Base-by-base conservation (phyloP, 1,284 basidiomycete genomes). In the Cryptococcus wingfieldii region DNA sequence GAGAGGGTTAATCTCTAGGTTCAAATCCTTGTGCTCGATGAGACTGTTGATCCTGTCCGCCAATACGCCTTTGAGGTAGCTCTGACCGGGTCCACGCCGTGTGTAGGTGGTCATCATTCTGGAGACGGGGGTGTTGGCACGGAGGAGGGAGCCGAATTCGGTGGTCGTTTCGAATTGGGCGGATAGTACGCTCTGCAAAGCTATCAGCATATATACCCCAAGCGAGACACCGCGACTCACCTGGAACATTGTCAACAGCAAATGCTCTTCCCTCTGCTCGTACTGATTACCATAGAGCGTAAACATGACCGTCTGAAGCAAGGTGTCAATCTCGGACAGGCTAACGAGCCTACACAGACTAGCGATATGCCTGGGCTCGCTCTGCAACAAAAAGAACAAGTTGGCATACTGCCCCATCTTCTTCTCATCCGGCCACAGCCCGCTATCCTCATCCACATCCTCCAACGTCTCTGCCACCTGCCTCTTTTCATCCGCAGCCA, bases 61-160 rank as follows among this genome's bases (percentile, higher is more conserved):
- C 50, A 99, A 82, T 37, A 98, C 93, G 63, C 88, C 87, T 80
- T 98, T 98, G 64, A 99, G 84, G 76, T 98, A 99, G 68, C 89
- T 90, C 77, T 98, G 95, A 63, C 95, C 95, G 0, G 96, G 95
- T 50, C 94, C 95, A 62, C 96, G 87, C 55, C 96, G 88, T 47
- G 95, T 98, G 79, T 98, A 99, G 19, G 95, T 98, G 42, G 96
- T 98, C 95, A 99, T 98, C 95, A 98, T 98, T 47, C 96, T 87
- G 51, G 94, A 98, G 18, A 98, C 95, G 49, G 96, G 95, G 46
- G 96, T 98, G 78, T 98, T 98, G 58, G 95, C 94, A 51, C 96
- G 89, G 27, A 99, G 84, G 13, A 99, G 83, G 5, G 94, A 97
- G 5, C 93, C 93, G 67, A 98, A 98, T 77, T 98, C 95, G 53